These are phyloP conservation scores for Aspergillus candidus DNA, from an alignment of 2,329 filamentous ascomycete species.

Conservation along the genomic window DNA sequence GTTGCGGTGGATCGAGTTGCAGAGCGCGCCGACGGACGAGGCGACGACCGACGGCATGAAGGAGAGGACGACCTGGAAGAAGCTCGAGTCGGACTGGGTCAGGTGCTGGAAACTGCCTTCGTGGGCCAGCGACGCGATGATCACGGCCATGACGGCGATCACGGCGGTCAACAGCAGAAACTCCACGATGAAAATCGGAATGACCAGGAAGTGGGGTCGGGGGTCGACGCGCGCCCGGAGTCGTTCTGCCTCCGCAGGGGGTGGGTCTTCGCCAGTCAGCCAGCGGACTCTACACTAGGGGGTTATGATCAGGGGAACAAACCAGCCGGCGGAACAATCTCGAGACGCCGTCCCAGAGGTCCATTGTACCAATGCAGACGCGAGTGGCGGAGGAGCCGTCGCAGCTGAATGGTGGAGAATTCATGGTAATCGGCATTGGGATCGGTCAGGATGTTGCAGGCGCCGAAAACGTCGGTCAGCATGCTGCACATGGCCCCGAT, in stretches of 20 bases:
- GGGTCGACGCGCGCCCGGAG: conserved; percentile 23
- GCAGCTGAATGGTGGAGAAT: conserved; percentile 29
- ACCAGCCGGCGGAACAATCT: conserved; percentile 27
- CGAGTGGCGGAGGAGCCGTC: conserved; percentile 23
- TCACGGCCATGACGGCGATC: conserved; percentile 26
- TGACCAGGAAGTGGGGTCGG: conserved; percentile 29
- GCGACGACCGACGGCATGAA: conserved; percentile 29
- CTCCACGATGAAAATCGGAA: conserved; percentile 30
- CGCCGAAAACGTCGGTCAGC: conserved; percentile 24
- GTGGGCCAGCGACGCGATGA: conserved; percentile 22
- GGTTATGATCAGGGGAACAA: not conserved
- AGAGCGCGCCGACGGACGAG: conserved; percentile 27
- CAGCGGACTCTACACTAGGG: not conserved
- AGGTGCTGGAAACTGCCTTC: conserved; percentile 28
- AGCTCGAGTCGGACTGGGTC: conserved; percentile 27
- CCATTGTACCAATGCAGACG: conserved; percentile 25
- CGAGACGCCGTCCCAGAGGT: conserved; percentile 21
- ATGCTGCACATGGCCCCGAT: conserved; percentile 33
- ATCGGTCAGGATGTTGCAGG: conserved; percentile 23
- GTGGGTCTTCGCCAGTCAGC: conserved; percentile 15
- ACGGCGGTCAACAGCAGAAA: conserved; percentile 27
- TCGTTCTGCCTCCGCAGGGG: conserved; percentile 19
- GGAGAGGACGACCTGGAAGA: conserved; percentile 27
- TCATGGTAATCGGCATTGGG: conserved; percentile 26
- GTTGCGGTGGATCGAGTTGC: conserved; percentile 30